These are phyloP conservation scores for Trichoderma gracile DNA, from an alignment of 2,329 filamentous ascomycete species.

Conservation along the genomic window DNA sequence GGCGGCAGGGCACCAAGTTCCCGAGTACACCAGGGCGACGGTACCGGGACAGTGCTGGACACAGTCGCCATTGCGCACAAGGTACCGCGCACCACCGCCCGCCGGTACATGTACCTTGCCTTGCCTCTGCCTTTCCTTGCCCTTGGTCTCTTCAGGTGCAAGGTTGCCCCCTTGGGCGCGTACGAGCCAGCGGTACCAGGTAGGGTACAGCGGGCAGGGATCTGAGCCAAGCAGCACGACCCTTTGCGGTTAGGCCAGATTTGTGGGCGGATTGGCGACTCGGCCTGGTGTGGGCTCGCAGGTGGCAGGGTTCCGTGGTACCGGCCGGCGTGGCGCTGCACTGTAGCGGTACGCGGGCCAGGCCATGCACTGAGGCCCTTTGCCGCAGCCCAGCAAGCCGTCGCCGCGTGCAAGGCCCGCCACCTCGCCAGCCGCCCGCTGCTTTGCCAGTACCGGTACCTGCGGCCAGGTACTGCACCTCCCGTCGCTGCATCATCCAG, in stretches of 20 bases:
- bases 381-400: background rate
- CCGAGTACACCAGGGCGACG: background rate
- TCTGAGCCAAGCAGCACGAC: slow-evolving; percentile 21
- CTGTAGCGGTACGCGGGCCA: background rate
- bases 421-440: slow-evolving; percentile 12
- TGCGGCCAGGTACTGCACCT: no score
- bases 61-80: background rate
- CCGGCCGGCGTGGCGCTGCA: background rate
- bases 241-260: slow-evolving; percentile 21
- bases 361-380: slow-evolving; percentile 1
- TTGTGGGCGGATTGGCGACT: slow-evolving; percentile 18
- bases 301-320: background rate
- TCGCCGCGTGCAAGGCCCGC: background rate
- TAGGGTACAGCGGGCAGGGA: background rate
- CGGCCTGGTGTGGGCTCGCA: slow-evolving; percentile 16
- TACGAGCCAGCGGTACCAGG: slow-evolving; percentile 7
- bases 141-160: background rate
- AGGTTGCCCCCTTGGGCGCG: slow-evolving; percentile 7
- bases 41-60: slow-evolving; percentile 9
- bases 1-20: no score
- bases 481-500: no score
- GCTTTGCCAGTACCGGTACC: slow-evolving; percentile 3
- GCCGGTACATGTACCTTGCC: background rate
- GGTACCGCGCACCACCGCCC: slow-evolving; percentile 3
- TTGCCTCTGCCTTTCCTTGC: background rate